phyloP scores from a whole-genome alignment of 148 eudicot genomes.

The Rhododendron simsii region DNA sequence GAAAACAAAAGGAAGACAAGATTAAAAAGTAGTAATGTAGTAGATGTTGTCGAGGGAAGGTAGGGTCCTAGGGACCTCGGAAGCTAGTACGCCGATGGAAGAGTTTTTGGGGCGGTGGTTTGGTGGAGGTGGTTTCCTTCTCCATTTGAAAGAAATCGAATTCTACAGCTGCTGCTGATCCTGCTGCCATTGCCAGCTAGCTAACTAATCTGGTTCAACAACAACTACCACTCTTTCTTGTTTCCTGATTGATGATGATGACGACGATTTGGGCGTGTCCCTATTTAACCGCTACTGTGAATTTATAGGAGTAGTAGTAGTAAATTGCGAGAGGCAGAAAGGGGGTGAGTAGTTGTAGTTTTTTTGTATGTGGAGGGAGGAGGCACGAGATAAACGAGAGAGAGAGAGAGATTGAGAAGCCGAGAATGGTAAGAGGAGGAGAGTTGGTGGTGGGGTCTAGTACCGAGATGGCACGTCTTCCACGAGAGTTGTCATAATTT shows the following conservation, averaged over 20 bases:
- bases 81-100: slow-evolving; percentile 41
- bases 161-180: slow-evolving; percentile 25
- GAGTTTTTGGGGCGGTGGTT: slow-evolving; percentile 7
- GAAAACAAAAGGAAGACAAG: not conserved
- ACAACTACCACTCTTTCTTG: not conserved
- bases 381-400: slow-evolving; percentile 7
- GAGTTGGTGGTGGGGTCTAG: not conserved
- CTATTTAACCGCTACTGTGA: not conserved
- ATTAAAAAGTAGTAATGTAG: too few relatives aligned
- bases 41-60: not conserved
- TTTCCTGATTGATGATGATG: not conserved
- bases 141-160: slow-evolving; percentile 40
- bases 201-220: not conserved
- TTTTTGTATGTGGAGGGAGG: too few relatives aligned
- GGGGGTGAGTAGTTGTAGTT: too few relatives aligned
- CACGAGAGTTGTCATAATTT: not conserved
- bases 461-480: not conserved
- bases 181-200: slow-evolving; percentile 14
- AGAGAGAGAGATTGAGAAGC: not conserved
- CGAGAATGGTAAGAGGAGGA: not conserved
- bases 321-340: too few relatives aligned
- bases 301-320: too few relatives aligned
- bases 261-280: not conserved
- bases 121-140: not conserved
- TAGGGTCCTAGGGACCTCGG: slow-evolving; percentile 31